Base-by-base conservation (phyloP, 768 basidiomycete species). In the Trametes cinnabarina region DNA sequence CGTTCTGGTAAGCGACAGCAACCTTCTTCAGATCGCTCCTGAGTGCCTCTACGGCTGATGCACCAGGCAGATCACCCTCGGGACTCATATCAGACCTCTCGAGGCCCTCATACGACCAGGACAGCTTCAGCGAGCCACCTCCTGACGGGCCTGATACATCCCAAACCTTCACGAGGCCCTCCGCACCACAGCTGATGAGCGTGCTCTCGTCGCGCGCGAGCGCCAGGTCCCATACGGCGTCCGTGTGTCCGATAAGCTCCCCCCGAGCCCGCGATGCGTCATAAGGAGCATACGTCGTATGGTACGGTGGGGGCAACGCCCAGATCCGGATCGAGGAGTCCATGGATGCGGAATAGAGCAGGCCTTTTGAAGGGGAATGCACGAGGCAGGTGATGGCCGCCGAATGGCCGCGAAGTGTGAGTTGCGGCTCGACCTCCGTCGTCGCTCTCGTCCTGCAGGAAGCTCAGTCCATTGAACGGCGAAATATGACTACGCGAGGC, bases 141-240 rank as follows among this genome's bases (percentile, higher is more conserved):
- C 82, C 83, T 30, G 82, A 80, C 23, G 84, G 79, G 17, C 82
- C 84, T 65, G 84, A 83, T 47, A 92, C 87, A 65, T 94, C 92
- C 95, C 96, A 98, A 14, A 96, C 84, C 73, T 97, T 97, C 64
- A 98, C 88, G 0, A 83, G 75, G 19, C 95, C 95, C 69, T 98
- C 96, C 4, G 94, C 90, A 44, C 91, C 88, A 69, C 91, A 93
- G 63, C 90, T 92, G 55, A 96, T 90, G 40, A 98, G 79, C 8
- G 88, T 86, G 56, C 83, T 84, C 70, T 92, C 90, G 61, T 91
- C 88, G 53, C 90, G 81, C 25, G 93, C 83, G 20, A 96, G 82
- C 10, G 90, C 88, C 49, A 98, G 76, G 69, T 94, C 97, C 97
- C 97, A 99, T 23, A 98, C 90, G 5, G 93, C 93, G 69, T 99